phyloP scores from a whole-genome alignment of 495 filamentous ascomycete genomes.

The Penicillium maclennaniae region DNA sequence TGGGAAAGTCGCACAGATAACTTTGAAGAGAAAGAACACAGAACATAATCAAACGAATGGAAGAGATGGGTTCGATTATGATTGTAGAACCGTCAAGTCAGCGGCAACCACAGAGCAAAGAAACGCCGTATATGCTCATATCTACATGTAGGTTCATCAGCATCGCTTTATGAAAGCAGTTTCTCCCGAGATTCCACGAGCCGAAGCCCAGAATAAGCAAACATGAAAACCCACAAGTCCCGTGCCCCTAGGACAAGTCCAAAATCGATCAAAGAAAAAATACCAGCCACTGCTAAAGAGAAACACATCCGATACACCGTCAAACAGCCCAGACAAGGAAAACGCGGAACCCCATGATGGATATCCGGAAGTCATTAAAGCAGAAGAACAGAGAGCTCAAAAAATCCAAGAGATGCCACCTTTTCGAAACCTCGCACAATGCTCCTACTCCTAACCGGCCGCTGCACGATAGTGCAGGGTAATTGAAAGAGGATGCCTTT shows the following conservation, averaged over 20 bases:
- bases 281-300: slow-evolving; percentile 19
- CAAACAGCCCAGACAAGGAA: slow-evolving; percentile 14
- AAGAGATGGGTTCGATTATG: slow-evolving; percentile 18
- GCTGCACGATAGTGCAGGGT: slow-evolving; percentile 26
- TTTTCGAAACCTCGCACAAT: slow-evolving; percentile 25
- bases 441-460: slow-evolving; percentile 27
- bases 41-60: neutral
- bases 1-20: neutral
- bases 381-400: slow-evolving; percentile 21
- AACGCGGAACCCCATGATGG: slow-evolving; percentile 9
- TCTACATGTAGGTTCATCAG: slow-evolving; percentile 43
- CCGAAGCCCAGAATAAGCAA: slow-evolving; percentile 18
- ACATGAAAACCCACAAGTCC: slow-evolving; percentile 18
- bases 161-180: slow-evolving; percentile 40
- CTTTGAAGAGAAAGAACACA: neutral
- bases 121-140: slow-evolving; percentile 48
- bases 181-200: slow-evolving; percentile 23
- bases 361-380: slow-evolving; percentile 26
- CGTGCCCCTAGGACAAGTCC: slow-evolving; percentile 3
- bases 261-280: slow-evolving; percentile 7
- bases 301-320: slow-evolving; percentile 33
- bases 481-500: slow-evolving; percentile 7
- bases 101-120: slow-evolving; percentile 23
- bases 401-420: slow-evolving; percentile 23
- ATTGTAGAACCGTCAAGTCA: slow-evolving; percentile 15